Base-by-base conservation (phyloP, 306 rosid genomes). In the Acacia confusa region DNA sequence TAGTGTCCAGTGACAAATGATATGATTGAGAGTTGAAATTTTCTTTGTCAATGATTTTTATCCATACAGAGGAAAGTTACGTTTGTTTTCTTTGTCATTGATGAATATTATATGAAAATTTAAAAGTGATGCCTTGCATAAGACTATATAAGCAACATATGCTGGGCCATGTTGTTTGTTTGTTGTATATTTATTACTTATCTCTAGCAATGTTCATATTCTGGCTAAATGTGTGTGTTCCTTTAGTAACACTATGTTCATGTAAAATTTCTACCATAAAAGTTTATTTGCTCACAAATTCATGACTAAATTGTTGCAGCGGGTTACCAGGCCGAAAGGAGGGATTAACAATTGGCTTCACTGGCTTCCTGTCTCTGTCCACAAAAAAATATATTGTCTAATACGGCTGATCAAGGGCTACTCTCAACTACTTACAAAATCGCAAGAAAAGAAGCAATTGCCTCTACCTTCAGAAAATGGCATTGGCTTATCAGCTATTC, bases 361-460 rank as follows among this genome's bases (percentile, higher is more conserved):
- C 77, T 93, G 99, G 99, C 94, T 95, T 83, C 97, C 99, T 0
- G 95, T 95, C 69, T 90, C 94, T 40, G 61, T 91, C 63, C 97
- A 95, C 85, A 93, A 90, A 78, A 90, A 78, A 55, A 65, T 95
- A 61, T 50, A 89, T 82, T 88, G 81, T 82, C 34, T 95, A 83
- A 70, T 90, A 47, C 83, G 87, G 81, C 85, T 57, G 75, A 58
- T 95, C 20, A 12, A 53, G 65, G 55, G 85, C 60, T 92, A 84
- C 81, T 82, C 91, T 38, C 83, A 50, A 40, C 14, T 89, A 73
- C 38, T 84, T 67, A 65, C 84, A 64, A 88, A 78, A 76, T 88
- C 90, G 65, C 88, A 81, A 55, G 77, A 84, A 50, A 84, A 77
- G 66, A 90, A 84, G 87, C 66, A 69, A 67, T 28, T n/a, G 43